These are phyloP conservation scores for Ophiocytium majus DNA, from an alignment of 352 stramenopile genomes.

Conservation along the genomic window DNA sequence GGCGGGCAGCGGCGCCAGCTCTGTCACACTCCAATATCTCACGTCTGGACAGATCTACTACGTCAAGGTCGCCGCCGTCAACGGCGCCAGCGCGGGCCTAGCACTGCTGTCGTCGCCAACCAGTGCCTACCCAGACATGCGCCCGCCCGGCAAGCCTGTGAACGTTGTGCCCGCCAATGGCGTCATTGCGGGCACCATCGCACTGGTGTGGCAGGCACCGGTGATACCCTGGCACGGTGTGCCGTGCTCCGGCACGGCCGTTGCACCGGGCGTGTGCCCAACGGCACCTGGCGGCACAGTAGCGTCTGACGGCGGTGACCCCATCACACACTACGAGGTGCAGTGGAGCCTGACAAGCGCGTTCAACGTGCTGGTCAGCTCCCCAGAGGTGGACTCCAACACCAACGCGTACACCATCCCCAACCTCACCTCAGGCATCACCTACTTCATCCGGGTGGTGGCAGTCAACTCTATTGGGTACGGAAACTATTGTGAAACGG, in stretches of 20 bases:
- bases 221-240: conserved; percentile 54
- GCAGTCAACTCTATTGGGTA: conserved; percentile 56
- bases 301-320: conserved; percentile 52
- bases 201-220: conserved; percentile 50
- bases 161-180: conserved; percentile 41
- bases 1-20: background rate
- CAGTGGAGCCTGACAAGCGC: conserved; percentile 47
- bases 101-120: conserved; percentile 34
- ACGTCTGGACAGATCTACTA: conserved; percentile 63
- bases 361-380: background rate
- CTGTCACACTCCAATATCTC: background rate
- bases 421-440: conserved; percentile 50
- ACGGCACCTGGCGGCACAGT: conserved; percentile 41
- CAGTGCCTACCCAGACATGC: conserved; percentile 40
- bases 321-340: conserved; percentile 58
- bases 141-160: conserved; percentile 55
- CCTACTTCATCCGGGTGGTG: conserved; percentile 58
- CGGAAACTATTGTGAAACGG: conserved; percentile 55
- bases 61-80: conserved; percentile 74
- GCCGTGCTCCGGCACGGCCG: conserved; percentile 51
- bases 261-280: conserved; percentile 49
- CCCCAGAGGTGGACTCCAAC: background rate
- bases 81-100: conserved; percentile 53
- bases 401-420: conserved; percentile 48
- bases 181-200: conserved; percentile 13